Percentiles rank a stretch among this genome's conserved stretches.
phyloP scores from a whole-genome alignment of 2,329 filamentous ascomycete species.

The Huntiella savannae region DNA sequence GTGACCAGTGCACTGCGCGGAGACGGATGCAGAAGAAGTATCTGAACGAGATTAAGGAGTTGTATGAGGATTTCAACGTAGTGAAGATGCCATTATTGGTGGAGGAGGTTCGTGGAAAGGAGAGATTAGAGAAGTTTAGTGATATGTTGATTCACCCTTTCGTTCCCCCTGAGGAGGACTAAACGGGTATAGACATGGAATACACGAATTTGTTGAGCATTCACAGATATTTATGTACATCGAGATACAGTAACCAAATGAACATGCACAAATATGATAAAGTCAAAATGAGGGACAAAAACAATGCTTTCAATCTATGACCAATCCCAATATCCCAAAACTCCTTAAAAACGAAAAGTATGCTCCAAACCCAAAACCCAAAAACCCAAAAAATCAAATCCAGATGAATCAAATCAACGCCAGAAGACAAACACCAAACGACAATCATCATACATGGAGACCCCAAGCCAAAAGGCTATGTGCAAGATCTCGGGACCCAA shows the following conservation, averaged over 20 bases:
- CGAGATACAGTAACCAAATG: too few species aligned
- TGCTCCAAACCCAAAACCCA: not conserved
- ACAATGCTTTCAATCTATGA: too few species aligned
- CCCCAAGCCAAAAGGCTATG: not conserved
- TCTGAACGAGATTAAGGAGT: slow-evolving; percentile 90
- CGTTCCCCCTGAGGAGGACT: slow-evolving; percentile 35
- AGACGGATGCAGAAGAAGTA: slow-evolving; percentile 99
- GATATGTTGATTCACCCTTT: slow-evolving; percentile 66
- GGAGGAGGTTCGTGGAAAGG: slow-evolving; percentile 89
- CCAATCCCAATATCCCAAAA: too few species aligned
- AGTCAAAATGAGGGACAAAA: too few species aligned
- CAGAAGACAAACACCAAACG: too few species aligned
- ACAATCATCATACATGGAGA: not conserved
- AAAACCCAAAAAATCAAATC: slow-evolving; percentile 2
- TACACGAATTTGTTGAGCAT: too few species aligned
- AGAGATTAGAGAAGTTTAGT: slow-evolving; percentile 78
- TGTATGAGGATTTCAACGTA: slow-evolving; percentile 92
- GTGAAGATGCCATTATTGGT: slow-evolving; percentile 94
- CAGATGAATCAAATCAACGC: not conserved
- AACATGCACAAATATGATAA: too few species aligned
- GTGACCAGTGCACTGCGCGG: slow-evolving; percentile 87
- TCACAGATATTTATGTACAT: too few species aligned
- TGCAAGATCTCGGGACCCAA: not conserved
- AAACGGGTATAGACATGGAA: not conserved
- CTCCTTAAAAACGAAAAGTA: not conserved